Evolutionary conservation across 768 basidiomycete species (phyloP), one percentile per base, ranked within the genome.

Genomic region (Mycena amicta): DNA sequence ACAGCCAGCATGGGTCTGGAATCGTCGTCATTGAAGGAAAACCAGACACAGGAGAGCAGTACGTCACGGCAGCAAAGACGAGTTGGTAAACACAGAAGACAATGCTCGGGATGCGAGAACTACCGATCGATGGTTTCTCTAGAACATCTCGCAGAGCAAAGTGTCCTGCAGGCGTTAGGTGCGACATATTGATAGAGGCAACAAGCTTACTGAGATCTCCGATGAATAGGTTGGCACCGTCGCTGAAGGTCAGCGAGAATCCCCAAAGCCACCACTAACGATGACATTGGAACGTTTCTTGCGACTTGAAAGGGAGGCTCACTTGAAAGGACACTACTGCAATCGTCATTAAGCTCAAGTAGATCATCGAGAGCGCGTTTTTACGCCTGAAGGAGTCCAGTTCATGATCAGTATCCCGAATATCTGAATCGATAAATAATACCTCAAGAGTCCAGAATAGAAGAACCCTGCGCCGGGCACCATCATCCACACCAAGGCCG

Each of bases 261-360:
- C 95, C 95, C 95, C 95, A 97, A 81, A 95, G 94, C 77, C 93
- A 95, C 93, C 93, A 95, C 89, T 93, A 30, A n/a, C n/a, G n/a
- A n/a, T 23, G 26, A 67, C 20, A 64, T 64, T 39, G n/a, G 43
- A 28, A 5, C 6, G 22, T 28, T 43, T 46, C 27, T 46, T 25
- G 27, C 2, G 22, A 5, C 33, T 47, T 13, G 39, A 45, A 30
- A 18, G 25, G 15, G 39, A 27, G 0, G 78, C 84, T 57, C 60
- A 92, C 92, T 79, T 93, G 89, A 75, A 94, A 93, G 5, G 89
- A 89, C 33, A 93, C 90, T 65, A 90, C 82, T 0, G 87, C 94
- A 13, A 94, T 67, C 0, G 84, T 83, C 65, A 88, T 81, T 81
- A 93, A 86, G 55, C 85, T 85, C 26, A 89, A 81, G 72, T 86